phyloP scores from a whole-genome alignment of 495 filamentous ascomycete species.

The Penicillium pulvis region DNA sequence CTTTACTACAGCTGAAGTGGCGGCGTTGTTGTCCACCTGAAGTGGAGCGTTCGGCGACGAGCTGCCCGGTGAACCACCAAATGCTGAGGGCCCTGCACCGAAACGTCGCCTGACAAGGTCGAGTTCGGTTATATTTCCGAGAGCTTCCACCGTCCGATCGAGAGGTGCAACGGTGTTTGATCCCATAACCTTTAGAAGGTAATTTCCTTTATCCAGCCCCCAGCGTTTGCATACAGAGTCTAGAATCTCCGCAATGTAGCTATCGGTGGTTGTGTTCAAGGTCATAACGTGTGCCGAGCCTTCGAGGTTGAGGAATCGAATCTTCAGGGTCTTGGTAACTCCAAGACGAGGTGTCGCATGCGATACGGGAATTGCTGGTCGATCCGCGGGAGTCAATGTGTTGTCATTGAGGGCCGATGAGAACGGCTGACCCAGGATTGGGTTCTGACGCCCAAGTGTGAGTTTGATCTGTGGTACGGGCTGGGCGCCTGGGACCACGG shows the following conservation, averaged over 20 bases:
- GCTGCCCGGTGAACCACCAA: constrained; percentile 78
- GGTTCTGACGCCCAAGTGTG: constrained; percentile 51
- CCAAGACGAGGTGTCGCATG: constrained; percentile 70
- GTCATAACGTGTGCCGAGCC: constrained; percentile 63
- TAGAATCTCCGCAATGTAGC: constrained; percentile 89
- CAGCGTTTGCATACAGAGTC: constrained; percentile 89
- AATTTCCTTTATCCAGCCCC: constrained; percentile 84
- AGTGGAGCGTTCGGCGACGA: constrained; percentile 78
- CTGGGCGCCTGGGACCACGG: constrained; percentile 44
- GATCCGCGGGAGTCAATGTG: constrained; percentile 61
- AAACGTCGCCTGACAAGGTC: constrained; percentile 89
- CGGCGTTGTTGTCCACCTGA: constrained; percentile 47
- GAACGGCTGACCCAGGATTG: constrained; percentile 56
- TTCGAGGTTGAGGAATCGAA: constrained; percentile 77
- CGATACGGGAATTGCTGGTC: constrained; percentile 55
- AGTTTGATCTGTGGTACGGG: constrained; percentile 31
- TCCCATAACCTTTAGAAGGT: constrained; percentile 82
- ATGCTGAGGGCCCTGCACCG: constrained; percentile 72
- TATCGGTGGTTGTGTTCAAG: constrained; percentile 86
- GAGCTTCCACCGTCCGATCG: constrained; percentile 86
- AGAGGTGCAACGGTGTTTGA: constrained; percentile 81
- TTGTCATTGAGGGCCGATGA: constrained; percentile 57
- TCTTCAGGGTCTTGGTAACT: constrained; percentile 80
- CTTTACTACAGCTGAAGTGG: constrained; percentile 47
- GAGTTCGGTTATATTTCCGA: constrained; percentile 80